A percentile compares a stretch with the other conserved stretches of the same genome.
phyloP scores from a whole-genome alignment of 495 filamentous ascomycete species.

The Aspergillus indologenus region DNA sequence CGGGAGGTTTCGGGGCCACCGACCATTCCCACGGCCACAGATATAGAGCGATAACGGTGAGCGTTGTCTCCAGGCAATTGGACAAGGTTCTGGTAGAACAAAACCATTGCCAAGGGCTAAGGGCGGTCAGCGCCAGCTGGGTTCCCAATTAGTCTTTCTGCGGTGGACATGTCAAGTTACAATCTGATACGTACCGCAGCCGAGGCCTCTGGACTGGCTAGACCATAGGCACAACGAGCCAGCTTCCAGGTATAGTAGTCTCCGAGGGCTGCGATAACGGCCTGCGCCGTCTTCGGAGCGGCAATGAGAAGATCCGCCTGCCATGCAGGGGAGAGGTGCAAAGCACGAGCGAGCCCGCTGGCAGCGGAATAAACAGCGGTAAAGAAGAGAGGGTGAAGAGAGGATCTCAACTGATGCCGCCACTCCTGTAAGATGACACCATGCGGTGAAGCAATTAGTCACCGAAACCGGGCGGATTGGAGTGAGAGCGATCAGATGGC shows the following conservation, averaged over 20 bases:
- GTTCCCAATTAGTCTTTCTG: slow-evolving; percentile 10
- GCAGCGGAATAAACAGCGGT: slow-evolving; percentile 68
- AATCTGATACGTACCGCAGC: slow-evolving; percentile 56
- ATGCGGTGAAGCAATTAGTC: slow-evolving; percentile 8
- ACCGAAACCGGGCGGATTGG: slow-evolving; percentile 2
- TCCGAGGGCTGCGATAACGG: slow-evolving; percentile 68
- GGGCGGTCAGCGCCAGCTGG: slow-evolving; percentile 61
- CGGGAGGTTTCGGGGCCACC: slow-evolving; percentile 6
- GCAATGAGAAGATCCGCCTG: slow-evolving; percentile 63
- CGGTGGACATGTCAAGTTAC: background rate
- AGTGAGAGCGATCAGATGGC: background rate
- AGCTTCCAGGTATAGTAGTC: slow-evolving; percentile 92
- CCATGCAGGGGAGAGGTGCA: slow-evolving; percentile 45
- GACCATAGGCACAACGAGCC: slow-evolving; percentile 68
- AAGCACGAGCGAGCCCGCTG: slow-evolving; percentile 48
- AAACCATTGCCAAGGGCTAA: slow-evolving; percentile 97
- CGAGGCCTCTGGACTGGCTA: slow-evolving; percentile 59
- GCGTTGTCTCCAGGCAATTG: slow-evolving; percentile 85
- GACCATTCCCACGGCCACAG: slow-evolving; percentile 84
- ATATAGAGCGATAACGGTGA: slow-evolving; percentile 76
- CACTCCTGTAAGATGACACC: slow-evolving; percentile 69
- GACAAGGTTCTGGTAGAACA: slow-evolving; percentile 90
- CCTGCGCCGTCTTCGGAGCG: slow-evolving; percentile 74
- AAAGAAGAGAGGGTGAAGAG: slow-evolving; percentile 85
- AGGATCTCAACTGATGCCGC: slow-evolving; percentile 83